Conservation (phyloP, 495 filamentous ascomycete genomes). For the Usnea hakonensis region DNA sequence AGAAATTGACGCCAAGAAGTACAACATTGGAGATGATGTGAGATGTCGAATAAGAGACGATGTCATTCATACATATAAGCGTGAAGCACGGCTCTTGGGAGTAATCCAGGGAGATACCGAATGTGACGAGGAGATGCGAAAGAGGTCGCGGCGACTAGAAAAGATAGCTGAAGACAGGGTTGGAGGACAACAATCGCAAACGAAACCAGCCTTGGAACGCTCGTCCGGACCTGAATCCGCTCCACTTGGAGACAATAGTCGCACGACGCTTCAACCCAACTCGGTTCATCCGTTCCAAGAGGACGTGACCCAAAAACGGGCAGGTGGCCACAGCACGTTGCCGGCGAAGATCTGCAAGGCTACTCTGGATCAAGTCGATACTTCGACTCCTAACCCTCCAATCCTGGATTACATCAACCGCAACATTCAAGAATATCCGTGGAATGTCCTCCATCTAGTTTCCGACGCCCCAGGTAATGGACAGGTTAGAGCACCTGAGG, state of each 20-base stretch:
- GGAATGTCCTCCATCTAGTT: background rate
- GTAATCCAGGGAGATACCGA: background rate
- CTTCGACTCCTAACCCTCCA: background rate
- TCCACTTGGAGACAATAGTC: background rate
- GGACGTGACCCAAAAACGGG: background rate
- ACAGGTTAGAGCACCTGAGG: background rate
- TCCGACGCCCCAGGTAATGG: background rate
- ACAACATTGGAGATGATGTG: background rate
- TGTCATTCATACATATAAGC: constrained; percentile 1
- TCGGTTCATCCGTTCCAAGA: background rate
- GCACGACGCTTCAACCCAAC: background rate
- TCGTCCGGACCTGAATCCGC: background rate
- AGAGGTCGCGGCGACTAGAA: background rate
- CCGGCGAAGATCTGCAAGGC: background rate
- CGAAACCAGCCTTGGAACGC: background rate
- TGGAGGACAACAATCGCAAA: background rate
- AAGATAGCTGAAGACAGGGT: background rate
- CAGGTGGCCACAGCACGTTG: background rate
- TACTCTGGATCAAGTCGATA: background rate
- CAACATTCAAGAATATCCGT: background rate
- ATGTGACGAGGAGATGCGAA: background rate
- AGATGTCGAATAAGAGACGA: constrained; percentile 1
- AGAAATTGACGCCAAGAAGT: background rate
- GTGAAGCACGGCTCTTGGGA: background rate
- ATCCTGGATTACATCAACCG: background rate